phyloP scores from a whole-genome alignment of 306 rosid species.

The Pterocarpus macrocarpus region DNA sequence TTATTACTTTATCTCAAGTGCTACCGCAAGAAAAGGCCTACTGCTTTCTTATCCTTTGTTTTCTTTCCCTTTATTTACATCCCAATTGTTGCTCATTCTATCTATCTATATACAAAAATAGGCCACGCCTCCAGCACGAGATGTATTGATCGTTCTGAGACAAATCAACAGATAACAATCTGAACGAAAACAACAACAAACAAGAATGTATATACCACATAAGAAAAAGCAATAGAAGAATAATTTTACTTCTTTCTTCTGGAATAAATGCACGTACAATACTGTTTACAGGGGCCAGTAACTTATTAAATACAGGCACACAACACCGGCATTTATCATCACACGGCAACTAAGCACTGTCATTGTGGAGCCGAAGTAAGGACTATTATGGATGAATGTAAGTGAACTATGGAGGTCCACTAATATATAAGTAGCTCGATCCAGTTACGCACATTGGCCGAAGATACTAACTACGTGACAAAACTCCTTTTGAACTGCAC shows the following conservation, averaged over 20 bases:
- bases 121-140: neutral
- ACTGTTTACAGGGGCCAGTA: constrained; percentile 34
- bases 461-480: constrained; percentile 68
- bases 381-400: constrained; percentile 9
- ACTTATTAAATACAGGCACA: constrained; percentile 11
- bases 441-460: constrained; percentile 26
- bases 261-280: constrained; percentile 11
- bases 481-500: constrained; percentile 94
- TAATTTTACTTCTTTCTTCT: constrained; percentile 12
- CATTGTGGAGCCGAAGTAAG: neutral
- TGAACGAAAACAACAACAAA: neutral
- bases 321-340: constrained; percentile 6
- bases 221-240: neutral
- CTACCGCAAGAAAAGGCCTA: neutral
- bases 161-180: neutral
- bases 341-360: neutral
- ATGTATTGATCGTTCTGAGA: neutral
- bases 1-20: neutral
- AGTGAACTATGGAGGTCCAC: constrained; percentile 18
- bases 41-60: neutral
- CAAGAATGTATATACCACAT: neutral
- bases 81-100: neutral
- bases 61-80: constrained; percentile 5
- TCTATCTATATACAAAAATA: neutral
- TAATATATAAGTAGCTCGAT: constrained; percentile 21